phyloP scores from a whole-genome alignment of 2,329 filamentous ascomycete species.

The Lachnellula cervina region DNA sequence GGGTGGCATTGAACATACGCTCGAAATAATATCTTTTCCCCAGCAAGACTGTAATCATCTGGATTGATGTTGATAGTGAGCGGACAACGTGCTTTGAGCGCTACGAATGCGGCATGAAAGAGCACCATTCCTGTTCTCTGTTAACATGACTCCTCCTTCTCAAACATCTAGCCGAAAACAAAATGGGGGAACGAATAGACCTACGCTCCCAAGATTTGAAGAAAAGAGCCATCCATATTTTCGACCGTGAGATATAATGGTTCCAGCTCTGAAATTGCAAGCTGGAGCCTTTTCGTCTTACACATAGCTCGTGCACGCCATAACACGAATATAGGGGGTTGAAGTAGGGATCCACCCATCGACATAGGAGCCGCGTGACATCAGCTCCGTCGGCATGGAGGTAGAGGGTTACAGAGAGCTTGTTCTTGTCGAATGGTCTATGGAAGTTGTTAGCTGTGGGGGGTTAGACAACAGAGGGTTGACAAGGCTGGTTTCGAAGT shows the following conservation, averaged over 20 bases:
- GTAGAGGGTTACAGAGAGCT: constrained; percentile 49
- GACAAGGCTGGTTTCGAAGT: too few relatives aligned
- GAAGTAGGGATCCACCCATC: constrained; percentile 26
- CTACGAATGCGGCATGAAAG: constrained; percentile 54
- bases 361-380: constrained; percentile 28
- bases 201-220: constrained; percentile 59
- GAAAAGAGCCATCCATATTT: constrained; percentile 50
- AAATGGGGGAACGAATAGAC: constrained; percentile 9
- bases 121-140: constrained; percentile 49
- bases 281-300: constrained; percentile 44
- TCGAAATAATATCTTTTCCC: constrained; percentile 51
- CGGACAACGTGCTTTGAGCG: constrained; percentile 48
- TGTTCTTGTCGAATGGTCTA: constrained; percentile 52
- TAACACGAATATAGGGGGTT: constrained; percentile 41
- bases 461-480: background rate
- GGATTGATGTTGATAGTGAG: constrained; percentile 41
- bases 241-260: constrained; percentile 37
- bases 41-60: constrained; percentile 42
- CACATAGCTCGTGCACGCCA: constrained; percentile 51
- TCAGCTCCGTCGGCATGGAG: constrained; percentile 38
- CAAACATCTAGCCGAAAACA: background rate
- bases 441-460: background rate
- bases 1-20: constrained; percentile 40
- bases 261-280: constrained; percentile 52
- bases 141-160: background rate